A percentile compares a stretch with the other conserved stretches of the same genome.
Evolutionary conservation across 31 red algal genomes (phyloP).

Genomic region (Odonthalia washingtoniensis): DNA sequence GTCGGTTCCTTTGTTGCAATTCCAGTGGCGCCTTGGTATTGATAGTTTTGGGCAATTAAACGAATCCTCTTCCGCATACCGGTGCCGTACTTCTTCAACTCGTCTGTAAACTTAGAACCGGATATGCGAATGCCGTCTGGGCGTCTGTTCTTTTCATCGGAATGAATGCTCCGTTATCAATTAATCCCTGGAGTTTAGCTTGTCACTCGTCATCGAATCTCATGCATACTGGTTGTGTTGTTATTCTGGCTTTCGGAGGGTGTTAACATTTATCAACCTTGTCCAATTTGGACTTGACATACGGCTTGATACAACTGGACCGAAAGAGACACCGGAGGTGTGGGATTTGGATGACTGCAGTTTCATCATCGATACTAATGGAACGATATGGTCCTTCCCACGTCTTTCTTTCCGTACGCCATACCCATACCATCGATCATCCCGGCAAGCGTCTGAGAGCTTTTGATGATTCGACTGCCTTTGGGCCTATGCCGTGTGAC

Average conservation of each 20-base stretch:
- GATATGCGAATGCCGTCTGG: slow-evolving; percentile 31
- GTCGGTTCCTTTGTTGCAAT: slow-evolving; percentile 36
- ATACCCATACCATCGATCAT: slow-evolving; percentile 8
- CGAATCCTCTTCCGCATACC: slow-evolving; percentile 12
- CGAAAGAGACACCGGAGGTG: slow-evolving; percentile 15
- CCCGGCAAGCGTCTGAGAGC: slow-evolving; percentile 41
- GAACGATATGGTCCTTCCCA: slow-evolving; percentile 33
- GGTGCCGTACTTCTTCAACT: neutral
- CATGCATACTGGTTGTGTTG: neutral
- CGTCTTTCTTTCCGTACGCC: too few species aligned
- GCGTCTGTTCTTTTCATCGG: neutral
- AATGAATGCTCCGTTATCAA: slow-evolving; percentile 35
- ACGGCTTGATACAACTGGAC: slow-evolving; percentile 18
- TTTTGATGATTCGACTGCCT: too few species aligned
- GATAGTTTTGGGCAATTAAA: slow-evolving; percentile 49
- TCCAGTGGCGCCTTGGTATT: neutral
- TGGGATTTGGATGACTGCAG: slow-evolving; percentile 41
- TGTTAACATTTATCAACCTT: neutral
- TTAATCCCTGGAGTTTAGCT: slow-evolving; percentile 18
- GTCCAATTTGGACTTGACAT: neutral
- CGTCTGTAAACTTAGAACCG: slow-evolving; percentile 25
- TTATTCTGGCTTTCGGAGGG: neutral
- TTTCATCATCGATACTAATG: slow-evolving; percentile 39
- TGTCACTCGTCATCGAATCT: neutral
- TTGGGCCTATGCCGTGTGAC: too few species aligned